Evolutionary conservation across 495 filamentous ascomycete genomes (phyloP), one percentile per base, ranked within the genome.

Genomic region (Annulohypoxylon stygium): DNA sequence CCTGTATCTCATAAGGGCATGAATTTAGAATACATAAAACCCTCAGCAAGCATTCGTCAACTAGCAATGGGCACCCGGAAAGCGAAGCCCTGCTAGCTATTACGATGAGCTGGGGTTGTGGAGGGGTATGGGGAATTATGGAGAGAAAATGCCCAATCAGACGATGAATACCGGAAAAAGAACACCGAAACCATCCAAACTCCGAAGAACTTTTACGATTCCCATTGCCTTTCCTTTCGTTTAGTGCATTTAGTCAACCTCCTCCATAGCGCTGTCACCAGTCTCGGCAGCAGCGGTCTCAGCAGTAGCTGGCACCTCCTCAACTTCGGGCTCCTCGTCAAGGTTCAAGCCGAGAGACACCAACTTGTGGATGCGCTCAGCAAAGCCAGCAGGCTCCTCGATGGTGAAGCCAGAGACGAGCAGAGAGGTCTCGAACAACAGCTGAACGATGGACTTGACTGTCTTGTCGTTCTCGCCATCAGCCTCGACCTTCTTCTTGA

Each of bases 381-480:
- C 94, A 81, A 98, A 99, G 82, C 92, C 90, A 74, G 95, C 93
- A 65, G 96, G 96, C 90, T 99, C 96, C 75, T 99, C 96, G 78
- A 99, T 97, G 81, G 96, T 98, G 91, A 99, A 99, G 77, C 96
- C 96, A 65, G 96, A 99, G 76, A 98, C 96, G 54, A 99, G 86
- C 55, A 99, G 93, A 25, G 97, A 97, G 75, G 96, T 99, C 91
- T 99, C 96, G 88, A 93, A 99, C 71, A 99, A 89, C 23, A 99
- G 92, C 86, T 95, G 94, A 67, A 94, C 95, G 84, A 99, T 98
- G 58, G 92, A 95, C 89, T 98, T 97, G 87, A 99, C 96, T 45
- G 93, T 97, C 82, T 94, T 94, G 89, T 97, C 94, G 80, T 93
- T 92, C 93, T 97, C 94, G 70, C 96, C 96, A 81, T 99, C 97